Percentiles rank a stretch among this genome's conserved stretches.
Conservation (phyloP, 2,329 filamentous ascomycete genomes). For the Ophiosphaerella herpotricha region DNA sequence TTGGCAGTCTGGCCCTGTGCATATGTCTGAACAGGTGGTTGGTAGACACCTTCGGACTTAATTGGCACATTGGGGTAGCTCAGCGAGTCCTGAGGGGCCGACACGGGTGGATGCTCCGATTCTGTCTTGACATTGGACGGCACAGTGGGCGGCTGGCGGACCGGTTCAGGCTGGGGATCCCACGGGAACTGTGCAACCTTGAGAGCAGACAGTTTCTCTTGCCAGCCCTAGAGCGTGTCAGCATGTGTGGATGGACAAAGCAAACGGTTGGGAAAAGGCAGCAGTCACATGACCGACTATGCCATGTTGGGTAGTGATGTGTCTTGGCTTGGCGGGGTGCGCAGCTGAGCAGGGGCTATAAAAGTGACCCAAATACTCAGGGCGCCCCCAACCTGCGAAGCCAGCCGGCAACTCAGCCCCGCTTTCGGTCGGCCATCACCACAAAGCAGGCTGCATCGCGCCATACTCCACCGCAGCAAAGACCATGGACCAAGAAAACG, state of each 20-base stretch:
- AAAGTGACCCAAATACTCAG: conserved; percentile 53
- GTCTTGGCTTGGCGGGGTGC: conserved; percentile 42
- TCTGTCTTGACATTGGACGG: conserved; percentile 48
- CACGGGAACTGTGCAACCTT: conserved; percentile 90
- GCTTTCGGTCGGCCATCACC: conserved; percentile 47
- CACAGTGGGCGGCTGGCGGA: conserved; percentile 50
- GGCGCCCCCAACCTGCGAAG: conserved; percentile 45
- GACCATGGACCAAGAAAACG: conserved; percentile 14
- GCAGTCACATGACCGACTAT: conserved; percentile 44
- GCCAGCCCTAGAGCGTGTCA: conserved; percentile 74
- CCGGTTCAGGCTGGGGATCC: conserved; percentile 73
- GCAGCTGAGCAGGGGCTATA: conserved; percentile 51
- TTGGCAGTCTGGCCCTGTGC: conserved; percentile 36
- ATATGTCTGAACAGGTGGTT: conserved; percentile 33
- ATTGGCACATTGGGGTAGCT: conserved; percentile 49
- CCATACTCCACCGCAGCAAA: conserved; percentile 20
- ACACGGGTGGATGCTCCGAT: conserved; percentile 35
- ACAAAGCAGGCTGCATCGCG: conserved; percentile 31
- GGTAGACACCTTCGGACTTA: conserved; percentile 56
- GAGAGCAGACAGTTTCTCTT: conserved; percentile 83
- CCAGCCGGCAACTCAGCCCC: conserved; percentile 49
- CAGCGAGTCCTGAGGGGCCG: conserved; percentile 32
- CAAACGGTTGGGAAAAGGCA: conserved; percentile 10
- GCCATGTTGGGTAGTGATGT: conserved; percentile 38
- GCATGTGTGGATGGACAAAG: conserved; percentile 8